Evolutionary conservation across 2,329 filamentous ascomycete species (phyloP).

Genomic region (Graphilbum ipis-grandicollis): DNA sequence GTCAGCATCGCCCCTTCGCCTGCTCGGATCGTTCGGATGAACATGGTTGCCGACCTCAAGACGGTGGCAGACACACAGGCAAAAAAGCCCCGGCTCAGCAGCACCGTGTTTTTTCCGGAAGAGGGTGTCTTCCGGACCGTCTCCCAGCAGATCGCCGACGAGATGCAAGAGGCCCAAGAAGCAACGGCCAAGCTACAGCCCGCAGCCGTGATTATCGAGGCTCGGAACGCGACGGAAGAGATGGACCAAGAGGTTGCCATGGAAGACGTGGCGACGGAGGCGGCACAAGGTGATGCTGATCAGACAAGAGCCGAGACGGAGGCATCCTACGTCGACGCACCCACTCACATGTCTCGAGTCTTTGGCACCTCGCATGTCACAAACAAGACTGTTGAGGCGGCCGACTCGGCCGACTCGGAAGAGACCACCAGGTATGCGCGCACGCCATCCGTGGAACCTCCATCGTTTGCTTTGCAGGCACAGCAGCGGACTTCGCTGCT

Average conservation of each 20-base stretch:
- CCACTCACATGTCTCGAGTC: too few relatives aligned
- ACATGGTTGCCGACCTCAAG: slow-evolving; percentile 3
- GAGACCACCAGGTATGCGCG: slow-evolving; percentile 28
- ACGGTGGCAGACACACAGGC: neutral
- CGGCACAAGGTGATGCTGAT: neutral
- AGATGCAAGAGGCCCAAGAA: slow-evolving; percentile 16
- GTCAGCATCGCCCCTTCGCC: slow-evolving; percentile 15
- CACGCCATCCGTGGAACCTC: slow-evolving; percentile 45
- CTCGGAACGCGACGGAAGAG: too few relatives aligned
- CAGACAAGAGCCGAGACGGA: too few relatives aligned
- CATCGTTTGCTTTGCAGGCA: slow-evolving; percentile 35
- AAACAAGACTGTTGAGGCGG: too few relatives aligned
- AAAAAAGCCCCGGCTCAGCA: slow-evolving; percentile 19
- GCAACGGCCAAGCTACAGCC: slow-evolving; percentile 5
- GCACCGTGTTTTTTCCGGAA: slow-evolving; percentile 40
- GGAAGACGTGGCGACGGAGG: slow-evolving; percentile 10
- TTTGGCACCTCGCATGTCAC: too few relatives aligned
- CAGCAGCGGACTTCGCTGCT: slow-evolving; percentile 40
- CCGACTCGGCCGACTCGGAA: neutral
- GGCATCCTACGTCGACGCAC: too few relatives aligned
- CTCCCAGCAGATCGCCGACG: slow-evolving; percentile 33
- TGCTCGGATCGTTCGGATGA: slow-evolving; percentile 18
- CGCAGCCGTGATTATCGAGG: slow-evolving; percentile 2
- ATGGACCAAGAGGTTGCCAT: slow-evolving; percentile 5
- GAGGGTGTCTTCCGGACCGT: slow-evolving; percentile 47